phyloP scores from a whole-genome alignment of 2,329 filamentous ascomycete species.

The Arthrobotrys conoides region DNA sequence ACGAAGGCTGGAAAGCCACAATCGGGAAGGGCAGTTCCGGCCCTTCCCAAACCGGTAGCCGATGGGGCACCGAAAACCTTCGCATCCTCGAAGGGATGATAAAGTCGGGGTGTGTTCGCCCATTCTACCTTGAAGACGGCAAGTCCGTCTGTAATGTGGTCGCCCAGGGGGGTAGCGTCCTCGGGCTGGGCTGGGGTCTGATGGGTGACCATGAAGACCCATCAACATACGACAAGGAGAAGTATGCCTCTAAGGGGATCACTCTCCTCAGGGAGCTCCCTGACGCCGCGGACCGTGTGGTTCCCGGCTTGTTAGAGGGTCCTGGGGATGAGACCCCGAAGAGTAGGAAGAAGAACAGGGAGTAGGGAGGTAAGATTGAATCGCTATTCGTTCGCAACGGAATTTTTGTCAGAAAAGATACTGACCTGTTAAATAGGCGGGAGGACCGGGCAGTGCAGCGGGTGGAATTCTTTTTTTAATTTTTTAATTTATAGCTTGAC shows the following conservation, averaged over 20 bases:
- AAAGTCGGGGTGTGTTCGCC: conserved; percentile 10
- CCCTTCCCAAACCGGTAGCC: not conserved
- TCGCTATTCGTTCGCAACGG: not conserved
- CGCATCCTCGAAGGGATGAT: conserved; percentile 7
- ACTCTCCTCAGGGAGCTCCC: conserved; percentile 14
- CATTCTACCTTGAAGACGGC: not conserved
- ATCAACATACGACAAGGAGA: conserved; percentile 11
- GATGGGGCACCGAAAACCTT: conserved; percentile 14
- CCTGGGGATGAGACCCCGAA: not conserved
- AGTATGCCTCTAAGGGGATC: conserved; percentile 14
- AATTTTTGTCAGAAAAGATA: no score
- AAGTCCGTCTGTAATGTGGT: not conserved
- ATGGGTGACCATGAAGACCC: conserved; percentile 30
- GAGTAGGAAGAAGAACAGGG: not conserved
- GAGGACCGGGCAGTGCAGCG: no score
- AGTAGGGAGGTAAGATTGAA: not conserved
- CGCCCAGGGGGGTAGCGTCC: not conserved
- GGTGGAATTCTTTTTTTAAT: no score
- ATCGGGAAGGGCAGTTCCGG: not conserved
- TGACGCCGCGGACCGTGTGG: not conserved
- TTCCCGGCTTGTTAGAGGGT: not conserved
- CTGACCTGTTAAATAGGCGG: no score
- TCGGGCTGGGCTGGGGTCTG: conserved; percentile 20
- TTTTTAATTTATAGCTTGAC: no score
- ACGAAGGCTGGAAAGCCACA: conserved; percentile 12